Conservation (phyloP, 345 rosid genomes). For the Arabidopsis arenosa region DNA sequence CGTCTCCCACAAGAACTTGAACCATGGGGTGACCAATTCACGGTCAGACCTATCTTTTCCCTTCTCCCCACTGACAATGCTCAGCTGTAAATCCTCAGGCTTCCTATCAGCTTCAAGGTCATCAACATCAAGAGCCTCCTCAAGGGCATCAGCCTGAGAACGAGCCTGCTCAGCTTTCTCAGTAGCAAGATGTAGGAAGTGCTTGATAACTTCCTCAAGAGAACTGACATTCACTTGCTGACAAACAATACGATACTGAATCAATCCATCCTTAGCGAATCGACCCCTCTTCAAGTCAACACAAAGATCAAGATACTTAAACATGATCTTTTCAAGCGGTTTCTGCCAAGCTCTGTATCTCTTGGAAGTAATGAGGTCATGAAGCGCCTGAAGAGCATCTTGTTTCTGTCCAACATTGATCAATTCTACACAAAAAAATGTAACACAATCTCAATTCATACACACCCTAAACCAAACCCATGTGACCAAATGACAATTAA, state of each 20-base stretch:
- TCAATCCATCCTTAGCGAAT: constrained; percentile 95
- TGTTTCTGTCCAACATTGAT: constrained; percentile 99
- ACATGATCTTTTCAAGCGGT: constrained; percentile 88
- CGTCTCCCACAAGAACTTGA: constrained; percentile 99
- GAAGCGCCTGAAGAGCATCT: constrained; percentile 93
- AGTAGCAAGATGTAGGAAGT: constrained; percentile 91
- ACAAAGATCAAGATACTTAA: constrained; percentile 94
- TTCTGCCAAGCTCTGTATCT: constrained; percentile 97
- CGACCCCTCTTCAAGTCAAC: constrained; percentile 93
- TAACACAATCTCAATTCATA: constrained; percentile 3
- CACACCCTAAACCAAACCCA: constrained; percentile 7
- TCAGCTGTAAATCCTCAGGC: constrained; percentile 96
- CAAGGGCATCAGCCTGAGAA: constrained; percentile 85
- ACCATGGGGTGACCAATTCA: constrained; percentile 98
- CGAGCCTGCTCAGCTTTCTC: constrained; percentile 99
- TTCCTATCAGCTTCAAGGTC: constrained; percentile 98
- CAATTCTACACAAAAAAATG: constrained; percentile 58
- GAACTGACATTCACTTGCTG: constrained; percentile 96
- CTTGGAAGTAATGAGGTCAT: constrained; percentile 88
- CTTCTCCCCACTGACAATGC: constrained; percentile 98
- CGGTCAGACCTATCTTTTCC: constrained; percentile 99
- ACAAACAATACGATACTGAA: constrained; percentile 92
- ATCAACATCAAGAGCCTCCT: constrained; percentile 99
- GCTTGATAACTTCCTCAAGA: constrained; percentile 98
- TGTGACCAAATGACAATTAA: neutral